Percentiles rank a stretch among this genome's conserved stretches.
These are phyloP conservation scores for Crassisporium funariophilum DNA, from an alignment of 768 basidiomycete species.

Conservation along the genomic window DNA sequence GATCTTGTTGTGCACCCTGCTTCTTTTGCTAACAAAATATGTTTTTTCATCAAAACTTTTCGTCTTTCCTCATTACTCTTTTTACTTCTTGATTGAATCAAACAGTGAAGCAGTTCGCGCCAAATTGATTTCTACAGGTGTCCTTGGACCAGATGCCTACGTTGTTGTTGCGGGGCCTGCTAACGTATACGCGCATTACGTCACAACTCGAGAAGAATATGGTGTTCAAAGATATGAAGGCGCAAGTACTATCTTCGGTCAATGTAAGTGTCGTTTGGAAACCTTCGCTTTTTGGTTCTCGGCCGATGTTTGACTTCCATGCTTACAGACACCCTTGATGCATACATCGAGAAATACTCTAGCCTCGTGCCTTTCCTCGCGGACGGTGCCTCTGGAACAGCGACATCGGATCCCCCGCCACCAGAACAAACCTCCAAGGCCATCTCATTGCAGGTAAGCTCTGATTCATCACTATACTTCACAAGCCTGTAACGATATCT, in stretches of 20 bases:
- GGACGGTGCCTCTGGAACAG: constrained; percentile 46
- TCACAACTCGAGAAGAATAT: constrained; percentile 75
- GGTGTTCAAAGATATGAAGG: constrained; percentile 78
- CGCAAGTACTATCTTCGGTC: constrained; percentile 78
- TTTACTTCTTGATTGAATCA: constrained; percentile 16
- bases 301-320: constrained; percentile 10
- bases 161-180: constrained; percentile 83
- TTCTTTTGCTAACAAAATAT: constrained; percentile 14
- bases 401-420: constrained; percentile 67
- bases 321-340: constrained; percentile 69
- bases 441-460: constrained; percentile 64
- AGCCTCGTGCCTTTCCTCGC: constrained; percentile 66
- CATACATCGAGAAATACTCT: constrained; percentile 76
- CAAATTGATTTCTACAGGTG: constrained; percentile 61
- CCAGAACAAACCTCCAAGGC: constrained; percentile 64
- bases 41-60: no score
- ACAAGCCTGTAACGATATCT: no score
- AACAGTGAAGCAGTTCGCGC: constrained; percentile 67
- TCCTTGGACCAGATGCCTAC: constrained; percentile 68
- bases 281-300: no score
- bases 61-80: no score
- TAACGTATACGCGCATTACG: constrained; percentile 77
- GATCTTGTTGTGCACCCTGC: constrained; percentile 8
- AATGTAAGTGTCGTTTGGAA: constrained; percentile 50
- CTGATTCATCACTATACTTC: no score